Evolutionary conservation across 2,329 filamentous ascomycete genomes (phyloP).

Genomic region (Eutypa lata): DNA sequence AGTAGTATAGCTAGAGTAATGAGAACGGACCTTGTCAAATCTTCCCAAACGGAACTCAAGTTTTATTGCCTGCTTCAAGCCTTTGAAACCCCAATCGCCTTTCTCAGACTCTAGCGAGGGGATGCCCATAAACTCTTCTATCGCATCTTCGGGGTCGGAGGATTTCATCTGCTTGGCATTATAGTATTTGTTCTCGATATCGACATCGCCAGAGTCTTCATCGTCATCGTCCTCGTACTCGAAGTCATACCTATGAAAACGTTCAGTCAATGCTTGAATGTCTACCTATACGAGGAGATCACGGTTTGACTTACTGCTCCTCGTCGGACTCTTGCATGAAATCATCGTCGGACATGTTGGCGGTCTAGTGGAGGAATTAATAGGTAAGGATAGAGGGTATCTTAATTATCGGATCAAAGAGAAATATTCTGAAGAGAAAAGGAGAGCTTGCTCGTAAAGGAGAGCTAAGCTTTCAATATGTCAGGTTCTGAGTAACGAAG

Average conservation of each 20-base stretch:
- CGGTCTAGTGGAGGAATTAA: not conserved
- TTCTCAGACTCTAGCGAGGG: conserved; percentile 84
- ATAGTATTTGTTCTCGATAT: conserved; percentile 99
- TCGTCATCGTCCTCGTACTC: conserved; percentile 95
- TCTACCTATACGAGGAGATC: too few relatives aligned
- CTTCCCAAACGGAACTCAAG: conserved; percentile 89
- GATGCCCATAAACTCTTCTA: conserved; percentile 88
- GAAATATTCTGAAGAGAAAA: too few relatives aligned
- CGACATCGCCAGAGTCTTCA: conserved; percentile 82
- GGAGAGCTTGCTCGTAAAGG: too few relatives aligned
- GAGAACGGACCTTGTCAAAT: conserved; percentile 67
- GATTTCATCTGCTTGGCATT: conserved; percentile 96
- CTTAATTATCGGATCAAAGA: not conserved
- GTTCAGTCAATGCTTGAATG: too few relatives aligned
- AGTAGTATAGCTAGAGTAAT: not conserved
- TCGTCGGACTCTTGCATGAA: conserved; percentile 92
- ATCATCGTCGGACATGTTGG: conserved; percentile 78
- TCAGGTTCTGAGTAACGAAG: not conserved
- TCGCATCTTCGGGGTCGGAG: conserved; percentile 81
- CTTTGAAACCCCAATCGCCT: conserved; percentile 98
- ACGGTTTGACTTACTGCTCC: conserved; percentile 60
- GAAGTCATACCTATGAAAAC: conserved; percentile 72
- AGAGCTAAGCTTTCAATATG: too few relatives aligned
- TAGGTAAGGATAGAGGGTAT: conserved; percentile 1
- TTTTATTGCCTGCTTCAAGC: conserved; percentile 96